Conservation (phyloP, 164 flowering plant species). For the Berberis thunbergii region DNA sequence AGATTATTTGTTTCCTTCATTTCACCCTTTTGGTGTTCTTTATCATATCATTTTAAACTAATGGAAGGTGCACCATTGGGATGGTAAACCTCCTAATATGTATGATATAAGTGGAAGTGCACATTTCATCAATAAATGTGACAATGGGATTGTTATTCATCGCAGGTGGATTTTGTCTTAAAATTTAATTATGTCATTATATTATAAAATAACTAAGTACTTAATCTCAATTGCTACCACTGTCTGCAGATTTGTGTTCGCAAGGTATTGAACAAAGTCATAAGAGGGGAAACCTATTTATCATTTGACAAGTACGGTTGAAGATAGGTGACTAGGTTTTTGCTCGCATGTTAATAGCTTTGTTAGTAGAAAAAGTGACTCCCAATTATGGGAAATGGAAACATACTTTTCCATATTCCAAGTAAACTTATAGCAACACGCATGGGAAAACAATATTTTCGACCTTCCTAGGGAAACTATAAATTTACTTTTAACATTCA, state of each 20-base stretch:
- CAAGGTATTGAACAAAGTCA: conserved; percentile 85
- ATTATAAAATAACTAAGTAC: background rate
- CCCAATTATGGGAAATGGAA: too few species aligned
- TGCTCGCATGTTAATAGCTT: background rate
- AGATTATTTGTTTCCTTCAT: background rate
- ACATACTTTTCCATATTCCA: too few species aligned
- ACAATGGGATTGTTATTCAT: conserved; percentile 94
- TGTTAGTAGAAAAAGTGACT: too few species aligned
- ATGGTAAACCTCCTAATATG: conserved; percentile 81
- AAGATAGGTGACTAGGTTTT: too few species aligned
- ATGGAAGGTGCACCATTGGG: conserved; percentile 74
- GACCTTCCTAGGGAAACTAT: too few species aligned
- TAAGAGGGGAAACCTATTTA: conserved; percentile 80
- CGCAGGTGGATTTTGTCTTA: conserved; percentile 44
- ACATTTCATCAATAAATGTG: conserved; percentile 97
- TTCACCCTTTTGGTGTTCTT: background rate
- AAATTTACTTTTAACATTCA: too few species aligned
- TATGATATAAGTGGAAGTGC: conserved; percentile 99
- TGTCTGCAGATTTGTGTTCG: conserved; percentile 70
- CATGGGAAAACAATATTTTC: too few species aligned
- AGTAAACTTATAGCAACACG: too few species aligned
- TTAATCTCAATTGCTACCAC: background rate
- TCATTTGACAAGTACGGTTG: conserved; percentile 58
- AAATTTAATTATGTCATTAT: background rate
- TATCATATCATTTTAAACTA: conserved; percentile 1